A percentile compares a stretch with the other conserved stretches of the same genome.
These are phyloP conservation scores for Cladophialophora exuberans DNA, from an alignment of 2,329 filamentous ascomycete species.

Conservation along the genomic window DNA sequence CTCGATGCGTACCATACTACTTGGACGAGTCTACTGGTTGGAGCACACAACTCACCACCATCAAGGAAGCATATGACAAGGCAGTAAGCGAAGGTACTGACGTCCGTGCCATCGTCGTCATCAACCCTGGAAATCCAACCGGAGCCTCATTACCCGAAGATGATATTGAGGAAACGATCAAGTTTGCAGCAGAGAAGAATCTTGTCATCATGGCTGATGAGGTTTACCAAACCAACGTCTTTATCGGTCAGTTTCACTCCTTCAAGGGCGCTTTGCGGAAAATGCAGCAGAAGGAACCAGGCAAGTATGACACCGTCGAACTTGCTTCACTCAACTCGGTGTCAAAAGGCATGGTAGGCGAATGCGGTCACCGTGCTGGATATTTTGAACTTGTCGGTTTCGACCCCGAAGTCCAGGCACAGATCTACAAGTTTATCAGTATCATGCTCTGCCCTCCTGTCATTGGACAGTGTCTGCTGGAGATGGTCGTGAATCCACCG, in stretches of 20 bases:
- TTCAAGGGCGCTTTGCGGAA: conserved; percentile 88
- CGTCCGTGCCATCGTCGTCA: conserved; percentile 90
- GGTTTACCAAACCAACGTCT: conserved; percentile 99
- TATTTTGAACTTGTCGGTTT: conserved; percentile 97
- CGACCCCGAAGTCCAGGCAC: conserved; percentile 77
- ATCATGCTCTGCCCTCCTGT: conserved; percentile 97
- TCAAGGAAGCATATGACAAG: conserved; percentile 72
- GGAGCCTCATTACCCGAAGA: conserved; percentile 79
- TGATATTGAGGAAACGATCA: conserved; percentile 82
- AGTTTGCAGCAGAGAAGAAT: conserved; percentile 81
- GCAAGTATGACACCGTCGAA: conserved; percentile 82
- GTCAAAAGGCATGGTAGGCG: conserved; percentile 98
- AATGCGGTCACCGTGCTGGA: conserved; percentile 95
- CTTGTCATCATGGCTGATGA: conserved; percentile 94
- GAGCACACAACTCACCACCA: conserved; percentile 83
- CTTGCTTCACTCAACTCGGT: conserved; percentile 90
- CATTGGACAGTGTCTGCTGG: conserved; percentile 92
- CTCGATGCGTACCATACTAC: conserved; percentile 88
- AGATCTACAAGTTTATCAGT: conserved; percentile 98
- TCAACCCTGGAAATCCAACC: conserved; percentile 98
- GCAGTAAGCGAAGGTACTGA: conserved; percentile 79
- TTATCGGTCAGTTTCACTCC: conserved; percentile 86
- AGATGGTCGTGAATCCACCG: conserved; percentile 97
- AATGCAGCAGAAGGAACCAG: conserved; percentile 73
- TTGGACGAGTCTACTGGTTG: conserved; percentile 84